These are phyloP conservation scores for Haematococcus lacustris DNA, from an alignment of 139 green algal species.

Conservation along the genomic window DNA sequence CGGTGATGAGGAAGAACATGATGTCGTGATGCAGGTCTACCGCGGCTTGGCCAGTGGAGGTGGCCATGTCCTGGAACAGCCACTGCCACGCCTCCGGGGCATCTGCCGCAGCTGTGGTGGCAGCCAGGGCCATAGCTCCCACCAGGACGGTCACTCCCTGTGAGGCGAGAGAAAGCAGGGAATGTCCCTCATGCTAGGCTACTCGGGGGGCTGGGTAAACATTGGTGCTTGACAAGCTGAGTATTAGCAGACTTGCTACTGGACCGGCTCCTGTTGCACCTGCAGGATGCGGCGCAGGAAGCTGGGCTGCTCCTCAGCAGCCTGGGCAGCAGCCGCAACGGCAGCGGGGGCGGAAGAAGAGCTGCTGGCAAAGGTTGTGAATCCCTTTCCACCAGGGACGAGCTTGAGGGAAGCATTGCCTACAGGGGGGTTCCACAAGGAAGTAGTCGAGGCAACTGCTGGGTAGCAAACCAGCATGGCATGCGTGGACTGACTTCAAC, in stretches of 20 bases:
- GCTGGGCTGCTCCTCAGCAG: slow-evolving; percentile 13
- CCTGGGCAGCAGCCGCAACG: neutral
- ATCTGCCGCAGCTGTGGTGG: slow-evolving; percentile 16
- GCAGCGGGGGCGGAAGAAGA: neutral
- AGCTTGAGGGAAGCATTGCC: neutral
- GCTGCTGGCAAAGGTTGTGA: slow-evolving; percentile 5
- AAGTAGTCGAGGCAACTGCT: neutral
- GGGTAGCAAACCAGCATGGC: neutral
- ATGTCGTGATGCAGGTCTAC: slow-evolving; percentile 37
- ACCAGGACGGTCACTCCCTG: slow-evolving; percentile 25
- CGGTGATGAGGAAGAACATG: slow-evolving; percentile 38
- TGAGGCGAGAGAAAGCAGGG: neutral
- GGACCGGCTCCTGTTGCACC: slow-evolving; percentile 9
- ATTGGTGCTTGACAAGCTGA: neutral
- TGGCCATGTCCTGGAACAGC: slow-evolving; percentile 33
- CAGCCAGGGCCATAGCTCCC: slow-evolving; percentile 20
- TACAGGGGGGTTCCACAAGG: neutral
- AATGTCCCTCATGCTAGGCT: neutral
- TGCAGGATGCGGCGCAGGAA: slow-evolving; percentile 9
- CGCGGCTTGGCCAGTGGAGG: slow-evolving; percentile 22
- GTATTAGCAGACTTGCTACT: neutral
- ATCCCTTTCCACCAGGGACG: neutral
- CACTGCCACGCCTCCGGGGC: slow-evolving; percentile 20
- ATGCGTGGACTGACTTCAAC: neutral
- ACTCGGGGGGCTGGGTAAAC: neutral